Percentiles rank a stretch among this genome's conserved stretches.
Evolutionary conservation across 73 alveolate species (phyloP).

Genomic region (Urostyla sp.): DNA sequence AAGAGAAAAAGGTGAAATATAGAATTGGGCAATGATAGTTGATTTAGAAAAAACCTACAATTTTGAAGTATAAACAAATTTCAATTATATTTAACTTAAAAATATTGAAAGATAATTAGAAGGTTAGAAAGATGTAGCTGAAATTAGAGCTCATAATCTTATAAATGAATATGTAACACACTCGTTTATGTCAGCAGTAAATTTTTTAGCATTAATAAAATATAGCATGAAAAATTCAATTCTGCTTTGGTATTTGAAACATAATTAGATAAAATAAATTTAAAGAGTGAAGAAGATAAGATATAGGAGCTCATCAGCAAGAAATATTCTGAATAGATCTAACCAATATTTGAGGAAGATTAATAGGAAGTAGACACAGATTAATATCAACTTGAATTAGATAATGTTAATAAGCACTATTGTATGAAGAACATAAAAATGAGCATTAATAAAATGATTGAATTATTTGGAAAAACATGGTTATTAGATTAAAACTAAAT

Average conservation of each 20-base stretch:
- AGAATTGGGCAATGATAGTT: slow-evolving; percentile 81
- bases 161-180: slow-evolving; percentile 51
- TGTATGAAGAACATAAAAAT: slow-evolving; percentile 90
- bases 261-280: slow-evolving; percentile 32
- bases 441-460: slow-evolving; percentile 81
- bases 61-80: slow-evolving; percentile 95
- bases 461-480: slow-evolving; percentile 74
- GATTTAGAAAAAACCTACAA: slow-evolving; percentile 81
- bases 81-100: slow-evolving; percentile 70
- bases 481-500: slow-evolving; percentile 64
- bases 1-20: slow-evolving; percentile 82
- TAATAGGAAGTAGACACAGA: slow-evolving; percentile 45
- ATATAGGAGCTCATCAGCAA: slow-evolving; percentile 8
- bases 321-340: background rate
- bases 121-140: slow-evolving; percentile 48
- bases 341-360: slow-evolving; percentile 15
- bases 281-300: slow-evolving; percentile 45
- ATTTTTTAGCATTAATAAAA: background rate
- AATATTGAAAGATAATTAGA: slow-evolving; percentile 59
- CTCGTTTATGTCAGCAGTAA: slow-evolving; percentile 43
- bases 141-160: slow-evolving; percentile 30
- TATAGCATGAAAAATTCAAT: slow-evolving; percentile 55
- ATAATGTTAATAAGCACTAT: slow-evolving; percentile 86
- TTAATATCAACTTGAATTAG: slow-evolving; percentile 72
- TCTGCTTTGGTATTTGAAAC: slow-evolving; percentile 67